Conservation (phyloP, 768 basidiomycete species). For the Leucocoprinus sp. region DNA sequence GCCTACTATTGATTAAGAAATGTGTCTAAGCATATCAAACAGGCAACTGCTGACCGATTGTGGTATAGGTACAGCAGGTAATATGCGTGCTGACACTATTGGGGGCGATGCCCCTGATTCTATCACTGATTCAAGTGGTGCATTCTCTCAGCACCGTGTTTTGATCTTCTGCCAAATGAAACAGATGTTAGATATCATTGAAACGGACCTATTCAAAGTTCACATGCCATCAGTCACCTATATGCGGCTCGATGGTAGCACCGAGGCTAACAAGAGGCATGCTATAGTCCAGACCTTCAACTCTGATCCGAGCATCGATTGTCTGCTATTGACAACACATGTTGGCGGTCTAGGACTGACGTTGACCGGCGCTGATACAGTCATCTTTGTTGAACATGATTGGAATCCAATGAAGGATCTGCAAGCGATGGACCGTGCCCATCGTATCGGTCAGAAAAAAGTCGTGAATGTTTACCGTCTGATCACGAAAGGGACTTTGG, state of each 20-base stretch:
- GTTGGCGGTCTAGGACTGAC: constrained; percentile 96
- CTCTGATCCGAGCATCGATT: constrained; percentile 94
- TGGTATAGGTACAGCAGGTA: constrained; percentile 67
- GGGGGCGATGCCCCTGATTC: constrained; percentile 66
- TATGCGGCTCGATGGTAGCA: constrained; percentile 94
- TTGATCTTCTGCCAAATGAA: constrained; percentile 99
- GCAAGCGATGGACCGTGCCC: constrained; percentile 98
- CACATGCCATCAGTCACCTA: constrained; percentile 96
- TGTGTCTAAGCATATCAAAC: background rate
- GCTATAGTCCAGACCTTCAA: constrained; percentile 98
- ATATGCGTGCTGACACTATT: constrained; percentile 38
- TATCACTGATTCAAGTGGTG: constrained; percentile 40
- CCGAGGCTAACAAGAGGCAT: constrained; percentile 90
- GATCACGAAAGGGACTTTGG: constrained; percentile 93
- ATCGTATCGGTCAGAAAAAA: constrained; percentile 97
- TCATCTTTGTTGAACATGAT: constrained; percentile 99
- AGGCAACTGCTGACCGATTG: constrained; percentile 94
- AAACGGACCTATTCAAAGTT: constrained; percentile 82
- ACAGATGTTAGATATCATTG: constrained; percentile 97
- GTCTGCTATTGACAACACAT: constrained; percentile 89
- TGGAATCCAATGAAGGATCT: constrained; percentile 99
- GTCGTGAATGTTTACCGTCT: constrained; percentile 98
- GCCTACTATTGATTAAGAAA: background rate
- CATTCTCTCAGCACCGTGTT: constrained; percentile 94
- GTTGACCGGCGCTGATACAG: constrained; percentile 95